Evolutionary conservation across 2,329 filamentous ascomycete species (phyloP).

Genomic region (Hypoxylon sp.): DNA sequence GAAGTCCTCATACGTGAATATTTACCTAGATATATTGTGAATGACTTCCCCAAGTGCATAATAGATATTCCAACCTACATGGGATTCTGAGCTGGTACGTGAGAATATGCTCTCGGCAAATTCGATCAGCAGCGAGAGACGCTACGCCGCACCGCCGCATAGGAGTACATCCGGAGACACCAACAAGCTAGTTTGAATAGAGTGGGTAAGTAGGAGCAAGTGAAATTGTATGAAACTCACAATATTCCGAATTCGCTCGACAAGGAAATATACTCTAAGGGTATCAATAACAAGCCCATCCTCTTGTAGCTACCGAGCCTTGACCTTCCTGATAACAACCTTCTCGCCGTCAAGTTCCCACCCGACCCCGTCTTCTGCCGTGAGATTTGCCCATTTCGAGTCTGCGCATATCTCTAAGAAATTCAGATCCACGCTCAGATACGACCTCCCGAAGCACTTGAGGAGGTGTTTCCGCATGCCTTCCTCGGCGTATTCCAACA

Average conservation of each 20-base stretch:
- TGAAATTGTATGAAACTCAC: neutral
- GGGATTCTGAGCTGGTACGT: neutral
- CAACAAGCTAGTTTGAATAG: neutral
- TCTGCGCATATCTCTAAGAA: conserved; percentile 80
- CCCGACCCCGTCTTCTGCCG: conserved; percentile 78
- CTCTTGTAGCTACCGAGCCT: conserved; percentile 54
- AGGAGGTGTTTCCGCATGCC: conserved; percentile 82
- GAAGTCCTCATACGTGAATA: too few relatives aligned
- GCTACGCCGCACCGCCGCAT: neutral
- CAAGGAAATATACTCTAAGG: conserved; percentile 39
- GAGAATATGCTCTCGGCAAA: neutral
- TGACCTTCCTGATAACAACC: conserved; percentile 80
- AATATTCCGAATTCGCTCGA: conserved; percentile 9
- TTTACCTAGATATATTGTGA: too few relatives aligned
- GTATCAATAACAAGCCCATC: conserved; percentile 48
- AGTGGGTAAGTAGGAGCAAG: neutral
- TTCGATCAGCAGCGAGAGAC: neutral
- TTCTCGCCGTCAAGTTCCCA: conserved; percentile 83
- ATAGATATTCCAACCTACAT: neutral
- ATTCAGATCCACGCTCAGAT: conserved; percentile 77
- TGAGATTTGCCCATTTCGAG: conserved; percentile 79
- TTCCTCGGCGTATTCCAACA: conserved; percentile 86
- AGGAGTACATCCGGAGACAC: neutral
- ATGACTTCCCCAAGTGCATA: neutral
- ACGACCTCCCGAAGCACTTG: conserved; percentile 88